Conservation (phyloP, 345 rosid species). For the Streptanthus diversifolius region DNA sequence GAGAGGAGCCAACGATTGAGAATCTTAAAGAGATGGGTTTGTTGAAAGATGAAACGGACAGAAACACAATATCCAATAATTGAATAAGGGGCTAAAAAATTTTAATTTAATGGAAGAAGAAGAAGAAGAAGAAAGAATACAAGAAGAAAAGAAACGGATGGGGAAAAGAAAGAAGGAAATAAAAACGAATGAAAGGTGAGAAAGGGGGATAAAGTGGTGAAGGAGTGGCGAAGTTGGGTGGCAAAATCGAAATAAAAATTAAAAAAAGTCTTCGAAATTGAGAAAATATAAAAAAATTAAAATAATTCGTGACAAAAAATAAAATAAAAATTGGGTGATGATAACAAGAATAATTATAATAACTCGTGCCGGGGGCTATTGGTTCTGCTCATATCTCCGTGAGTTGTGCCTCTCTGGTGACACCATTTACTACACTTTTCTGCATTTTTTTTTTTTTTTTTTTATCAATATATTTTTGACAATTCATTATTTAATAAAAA, state of each 20-base stretch:
- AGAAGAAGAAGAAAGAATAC: background rate
- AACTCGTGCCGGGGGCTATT: constrained; percentile 22
- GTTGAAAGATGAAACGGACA: constrained; percentile 13
- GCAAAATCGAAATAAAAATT: background rate
- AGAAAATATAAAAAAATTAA: background rate
- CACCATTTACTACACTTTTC: constrained; percentile 14
- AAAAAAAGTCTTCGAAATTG: background rate
- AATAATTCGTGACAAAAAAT: background rate
- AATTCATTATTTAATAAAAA: background rate
- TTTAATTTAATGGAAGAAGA: background rate
- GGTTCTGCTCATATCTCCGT: constrained; percentile 15
- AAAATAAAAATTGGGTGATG: background rate
- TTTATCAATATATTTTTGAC: background rate
- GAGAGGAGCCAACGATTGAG: constrained; percentile 15
- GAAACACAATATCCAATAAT: constrained; percentile 13
- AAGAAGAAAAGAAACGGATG: background rate
- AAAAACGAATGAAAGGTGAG: constrained; percentile 15
- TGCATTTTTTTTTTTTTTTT: background rate
- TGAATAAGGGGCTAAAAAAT: background rate
- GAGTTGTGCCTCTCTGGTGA: constrained; percentile 26
- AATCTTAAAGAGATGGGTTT: constrained; percentile 24
- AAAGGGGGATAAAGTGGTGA: constrained; percentile 19
- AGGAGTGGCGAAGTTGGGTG: constrained; percentile 24
- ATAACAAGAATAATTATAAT: background rate
- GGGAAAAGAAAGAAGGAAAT: background rate